phyloP scores from a whole-genome alignment of 2,329 filamentous ascomycete genomes.

The Pseudogymnoascus sp. region DNA sequence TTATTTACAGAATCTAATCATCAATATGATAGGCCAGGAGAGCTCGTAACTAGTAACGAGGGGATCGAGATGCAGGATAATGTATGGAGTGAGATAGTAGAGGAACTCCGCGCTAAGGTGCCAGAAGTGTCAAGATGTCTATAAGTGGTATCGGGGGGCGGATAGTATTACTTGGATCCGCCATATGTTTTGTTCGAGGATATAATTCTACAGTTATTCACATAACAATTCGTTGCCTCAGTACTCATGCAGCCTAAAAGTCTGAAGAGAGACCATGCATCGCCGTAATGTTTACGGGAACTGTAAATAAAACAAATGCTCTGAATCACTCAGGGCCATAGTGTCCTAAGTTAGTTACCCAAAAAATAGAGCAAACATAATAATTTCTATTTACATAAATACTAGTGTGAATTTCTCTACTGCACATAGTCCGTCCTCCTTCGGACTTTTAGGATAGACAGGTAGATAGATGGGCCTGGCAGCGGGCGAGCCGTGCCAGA shows the following conservation, averaged over 20 bases:
- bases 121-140: slow-evolving; percentile 35
- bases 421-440: too few relatives aligned
- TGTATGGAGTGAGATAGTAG: slow-evolving; percentile 1
- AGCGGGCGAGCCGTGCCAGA: too few relatives aligned
- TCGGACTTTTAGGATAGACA: too few relatives aligned
- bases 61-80: neutral
- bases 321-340: too few relatives aligned
- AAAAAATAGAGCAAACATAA: too few relatives aligned
- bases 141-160: slow-evolving; percentile 27
- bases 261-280: too few relatives aligned
- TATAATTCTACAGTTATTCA: neutral
- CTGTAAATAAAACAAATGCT: too few relatives aligned
- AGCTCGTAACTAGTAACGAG: neutral
- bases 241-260: neutral
- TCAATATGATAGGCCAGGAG: neutral
- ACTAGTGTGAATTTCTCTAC: too few relatives aligned
- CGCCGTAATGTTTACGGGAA: too few relatives aligned
- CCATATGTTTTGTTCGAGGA: neutral
- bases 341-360: too few relatives aligned
- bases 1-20: neutral
- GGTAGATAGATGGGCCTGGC: too few relatives aligned
- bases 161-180: neutral
- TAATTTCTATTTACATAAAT: too few relatives aligned
- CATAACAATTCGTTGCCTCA: neutral
- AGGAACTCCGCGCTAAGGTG: neutral